Base-by-base conservation (phyloP, 2,329 filamentous ascomycete species). In the Coniella vitis region DNA sequence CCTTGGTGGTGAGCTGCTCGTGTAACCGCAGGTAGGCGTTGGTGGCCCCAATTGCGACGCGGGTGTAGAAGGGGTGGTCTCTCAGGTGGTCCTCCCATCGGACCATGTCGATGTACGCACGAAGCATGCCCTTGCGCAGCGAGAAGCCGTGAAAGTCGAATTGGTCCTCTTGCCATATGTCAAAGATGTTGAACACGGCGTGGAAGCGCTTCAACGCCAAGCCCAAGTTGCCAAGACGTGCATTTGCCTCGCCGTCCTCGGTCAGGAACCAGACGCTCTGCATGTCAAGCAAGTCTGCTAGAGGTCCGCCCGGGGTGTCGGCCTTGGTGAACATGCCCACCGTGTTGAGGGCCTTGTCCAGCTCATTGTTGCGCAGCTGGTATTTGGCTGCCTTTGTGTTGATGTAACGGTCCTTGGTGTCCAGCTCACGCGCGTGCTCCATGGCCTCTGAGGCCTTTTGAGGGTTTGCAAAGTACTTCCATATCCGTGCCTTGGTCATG, bases 91-190 rank as follows among this genome's bases (percentile, higher is more conserved):
- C 90, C 64, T 97, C 91, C 94, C 93, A 98, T 58, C 86, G 81
- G 40, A 98, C 76, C 89, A 98, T 95, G 59, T 96, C 90, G 36
- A 98, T 74, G 63, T 98, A 98, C 1, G 93, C 87, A 49, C 91
- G 78, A 53, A 97, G 88, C 74, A 95, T 91, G 13, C 94, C 94
- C 68, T 97, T 98, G 17, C 93, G 78, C n/a, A 98, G 73, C 17
- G 90, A 96, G 68, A 98, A 98, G 64, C 83, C 89, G 74, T 98
- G 94, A 73, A 98, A 98, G 65, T 98, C 93, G 60, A 97, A 96
- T 62, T 98, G 93, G 60, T 98, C 93, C 65, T 98, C 94, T 63
- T 95, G 86, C 93, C 93, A 98, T 17, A 89, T 83, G 57, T 97
- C 91, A 61, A 98, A 98, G 56, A 98, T 94, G 67, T 87, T 89